Base-by-base conservation (phyloP, 2,329 filamentous ascomycete genomes). In the Macroventuria anomochaeta region DNA sequence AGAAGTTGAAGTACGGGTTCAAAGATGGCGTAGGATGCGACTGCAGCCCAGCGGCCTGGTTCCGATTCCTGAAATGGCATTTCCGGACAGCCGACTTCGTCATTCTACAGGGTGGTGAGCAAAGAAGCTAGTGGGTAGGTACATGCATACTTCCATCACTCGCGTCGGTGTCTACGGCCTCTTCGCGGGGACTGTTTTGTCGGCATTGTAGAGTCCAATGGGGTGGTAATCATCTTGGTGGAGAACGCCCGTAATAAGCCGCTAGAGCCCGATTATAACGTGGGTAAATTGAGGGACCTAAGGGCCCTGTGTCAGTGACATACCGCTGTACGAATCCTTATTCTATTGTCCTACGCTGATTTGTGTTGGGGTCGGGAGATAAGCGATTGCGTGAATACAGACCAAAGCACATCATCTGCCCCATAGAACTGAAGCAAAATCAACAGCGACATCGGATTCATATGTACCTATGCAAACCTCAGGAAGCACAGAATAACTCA, bases 321-420 rank as follows among this genome's bases (percentile, higher is more conserved):
- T 23, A 39, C 23, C 23, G 49, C 33, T 33, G 48, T 36, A 39
- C 7, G 25, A 33, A 13, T 32, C 38, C 39, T 23, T 49, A 46
- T 54, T 40, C 37, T 41, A 34, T 42, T 34, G 48, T 15, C 28
- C 23, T 47, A 49, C 38, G 47, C 31, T 47, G 42, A 41, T 46
- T 61, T 48, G 46, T 49, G 43, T 51, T 57, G 32, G 48, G 29
- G 26, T 51, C 28, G 36, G 36, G 44, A 52, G 53, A 57, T 59
- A 64, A 62, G 60, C 60, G 62, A 70, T 71, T 60, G 66, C 68
- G 68, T 66, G 57, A 58, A 62, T 58, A 52, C 23, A 26, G 57
- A 49, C 46, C 42, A 40, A 54, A 70, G 65, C 66, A 71, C 66
- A 67, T 60, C 65, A 68, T 69, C 58, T 43, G 55, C 62, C 55